phyloP scores from a whole-genome alignment of 345 rosid genomes.

The Arabidopsis arenosa region DNA sequence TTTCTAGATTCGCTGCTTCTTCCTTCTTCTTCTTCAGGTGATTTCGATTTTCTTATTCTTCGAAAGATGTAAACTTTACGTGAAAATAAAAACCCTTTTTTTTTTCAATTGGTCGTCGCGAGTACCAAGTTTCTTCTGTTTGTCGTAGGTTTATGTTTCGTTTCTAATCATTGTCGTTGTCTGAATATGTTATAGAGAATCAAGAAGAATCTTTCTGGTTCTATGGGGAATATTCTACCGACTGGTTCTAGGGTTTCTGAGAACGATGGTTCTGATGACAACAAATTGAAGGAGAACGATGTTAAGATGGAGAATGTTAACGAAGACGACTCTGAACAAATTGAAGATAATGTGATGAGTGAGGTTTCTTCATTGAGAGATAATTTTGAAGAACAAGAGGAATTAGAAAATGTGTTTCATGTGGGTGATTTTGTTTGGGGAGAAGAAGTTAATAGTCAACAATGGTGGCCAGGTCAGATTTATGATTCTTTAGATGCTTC shows the following conservation, averaged over 20 bases:
- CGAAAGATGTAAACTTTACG: background rate
- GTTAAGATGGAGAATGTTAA: constrained; percentile 26
- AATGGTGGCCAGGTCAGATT: constrained; percentile 95
- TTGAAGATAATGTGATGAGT: constrained; percentile 62
- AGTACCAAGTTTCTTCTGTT: background rate
- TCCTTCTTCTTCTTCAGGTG: constrained; percentile 13
- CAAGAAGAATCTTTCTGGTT: constrained; percentile 4
- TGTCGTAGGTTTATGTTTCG: background rate
- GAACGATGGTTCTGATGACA: constrained; percentile 36
- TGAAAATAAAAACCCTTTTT: background rate
- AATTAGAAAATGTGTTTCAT: constrained; percentile 50
- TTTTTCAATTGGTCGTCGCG: background rate
- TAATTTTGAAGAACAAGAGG: constrained; percentile 39
- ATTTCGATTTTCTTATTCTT: background rate
- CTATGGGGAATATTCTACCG: constrained; percentile 15
- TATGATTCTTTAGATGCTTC: constrained; percentile 74
- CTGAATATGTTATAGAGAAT: constrained; percentile 2
- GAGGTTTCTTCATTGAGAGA: constrained; percentile 59
- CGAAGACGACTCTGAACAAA: constrained; percentile 34
- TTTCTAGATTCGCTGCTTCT: constrained; percentile 20
- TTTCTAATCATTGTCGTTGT: background rate
- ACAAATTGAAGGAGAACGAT: background rate
- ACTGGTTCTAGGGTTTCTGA: constrained; percentile 50
- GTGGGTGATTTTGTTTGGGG: constrained; percentile 93
- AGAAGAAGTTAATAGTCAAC: constrained; percentile 61